Evolutionary conservation across 2,329 filamentous ascomycete genomes (phyloP).

Genomic region (Colletotrichum sp.): DNA sequence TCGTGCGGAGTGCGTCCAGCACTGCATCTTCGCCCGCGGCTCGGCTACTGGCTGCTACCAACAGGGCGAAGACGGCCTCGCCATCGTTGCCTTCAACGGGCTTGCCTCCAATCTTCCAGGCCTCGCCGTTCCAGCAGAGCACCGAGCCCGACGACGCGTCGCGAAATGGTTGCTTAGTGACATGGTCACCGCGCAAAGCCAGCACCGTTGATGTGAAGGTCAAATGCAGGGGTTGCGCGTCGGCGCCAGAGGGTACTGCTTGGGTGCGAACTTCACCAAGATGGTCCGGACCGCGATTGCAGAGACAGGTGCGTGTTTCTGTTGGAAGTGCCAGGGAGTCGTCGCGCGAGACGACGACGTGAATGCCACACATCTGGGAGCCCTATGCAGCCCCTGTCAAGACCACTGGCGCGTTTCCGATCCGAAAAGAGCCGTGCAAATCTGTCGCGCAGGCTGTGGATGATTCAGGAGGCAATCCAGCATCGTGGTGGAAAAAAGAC

Average conservation of each 20-base stretch:
- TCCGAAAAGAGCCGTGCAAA: neutral
- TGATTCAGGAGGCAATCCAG: neutral
- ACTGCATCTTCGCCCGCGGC: conserved; percentile 39
- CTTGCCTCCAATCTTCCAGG: conserved; percentile 74
- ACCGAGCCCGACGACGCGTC: conserved; percentile 63
- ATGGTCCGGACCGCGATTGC: conserved; percentile 66
- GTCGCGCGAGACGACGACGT: conserved; percentile 51
- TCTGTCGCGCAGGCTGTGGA: neutral
- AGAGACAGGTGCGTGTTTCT: conserved; percentile 50
- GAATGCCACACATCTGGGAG: conserved; percentile 64
- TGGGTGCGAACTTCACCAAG: conserved; percentile 44
- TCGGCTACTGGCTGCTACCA: conserved; percentile 50
- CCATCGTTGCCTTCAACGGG: conserved; percentile 80
- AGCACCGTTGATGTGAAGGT: conserved; percentile 84
- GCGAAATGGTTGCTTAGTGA: conserved; percentile 76
- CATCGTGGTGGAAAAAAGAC: neutral
- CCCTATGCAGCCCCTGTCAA: too few relatives aligned
- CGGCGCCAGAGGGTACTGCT: conserved; percentile 29
- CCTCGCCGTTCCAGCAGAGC: conserved; percentile 98
- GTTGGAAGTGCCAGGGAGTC: conserved; percentile 34
- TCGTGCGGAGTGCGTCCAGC: conserved; percentile 59
- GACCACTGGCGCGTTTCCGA: neutral
- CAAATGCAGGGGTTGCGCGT: conserved; percentile 46
- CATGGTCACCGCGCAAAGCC: conserved; percentile 78
- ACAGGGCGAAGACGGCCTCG: conserved; percentile 65